Evolutionary conservation across 495 filamentous ascomycete species (phyloP), one percentile per base, ranked within the genome.

Genomic region (Pyrenula massariospora): DNA sequence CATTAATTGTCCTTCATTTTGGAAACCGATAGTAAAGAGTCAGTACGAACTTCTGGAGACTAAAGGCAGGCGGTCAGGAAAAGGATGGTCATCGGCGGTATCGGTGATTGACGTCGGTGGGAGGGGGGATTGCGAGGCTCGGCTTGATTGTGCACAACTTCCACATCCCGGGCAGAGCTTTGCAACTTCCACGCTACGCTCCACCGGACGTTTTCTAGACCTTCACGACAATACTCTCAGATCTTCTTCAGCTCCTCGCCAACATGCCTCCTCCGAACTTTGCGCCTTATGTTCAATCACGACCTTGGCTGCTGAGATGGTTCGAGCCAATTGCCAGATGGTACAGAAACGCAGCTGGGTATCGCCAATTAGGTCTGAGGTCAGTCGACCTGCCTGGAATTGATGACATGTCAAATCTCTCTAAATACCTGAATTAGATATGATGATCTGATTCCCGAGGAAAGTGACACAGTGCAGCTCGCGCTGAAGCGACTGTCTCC

Each of bases 361-460:
- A 98, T 80, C 84, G 93, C 69, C 81, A 91, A 77, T 78, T 97
- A 63, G 93, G 93, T 64, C 79, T 98, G 69, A 85, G 76, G 93
- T 97, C 75, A 77, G 81, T 53, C 22, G 25, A 25, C n/a, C 53
- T 57, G 22, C 22, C 47, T 53, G 54, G 22, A 48, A 58, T 51
- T 58, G 25, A 22, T 23, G 22, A 50, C 50, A 21, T 58, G 52
- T 64, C 61, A 58, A 55, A 57, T 54, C 57, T 57, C 52, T 54
- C 60, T 55, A 60, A 55, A 50, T 56, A 56, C 63, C 59, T n/a
- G n/a, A n/a, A 15, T 36, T 67, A 98, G 93, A 66, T 78, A 82
- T 79, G 93, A 98, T 74, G 93, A 98, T 68, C 69, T 98, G 68
- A 88, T 96, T 69, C 77, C 81, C 64, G 94, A 97, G 68, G 94